Evolutionary conservation across 2,329 filamentous ascomycete species (phyloP).

Genomic region (Herpomyces periplanetae): DNA sequence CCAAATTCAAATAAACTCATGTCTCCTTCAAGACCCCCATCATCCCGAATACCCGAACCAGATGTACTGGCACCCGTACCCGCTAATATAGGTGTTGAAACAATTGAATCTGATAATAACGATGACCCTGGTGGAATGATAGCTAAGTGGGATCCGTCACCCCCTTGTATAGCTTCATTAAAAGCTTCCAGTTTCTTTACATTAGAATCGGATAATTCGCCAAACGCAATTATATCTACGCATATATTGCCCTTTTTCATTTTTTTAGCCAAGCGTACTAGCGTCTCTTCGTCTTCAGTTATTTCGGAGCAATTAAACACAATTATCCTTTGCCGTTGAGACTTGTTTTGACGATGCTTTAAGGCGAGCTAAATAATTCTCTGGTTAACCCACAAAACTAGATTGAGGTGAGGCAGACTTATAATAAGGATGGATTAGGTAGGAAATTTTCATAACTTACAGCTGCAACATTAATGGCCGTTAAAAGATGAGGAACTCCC

Average conservation of each 20-base stretch:
- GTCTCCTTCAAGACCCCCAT: conserved; percentile 8
- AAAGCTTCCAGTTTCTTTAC: conserved; percentile 68
- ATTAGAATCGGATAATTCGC: conserved; percentile 59
- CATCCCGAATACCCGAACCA: conserved; percentile 14
- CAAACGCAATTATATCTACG: conserved; percentile 79
- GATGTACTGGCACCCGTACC: conserved; percentile 26
- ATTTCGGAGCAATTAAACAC: conserved; percentile 84
- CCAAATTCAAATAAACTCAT: conserved; percentile 33
- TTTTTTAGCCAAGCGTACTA: conserved; percentile 66
- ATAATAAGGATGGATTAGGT: conserved; percentile 2
- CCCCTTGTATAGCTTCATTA: conserved; percentile 63
- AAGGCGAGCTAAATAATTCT: conserved; percentile 59
- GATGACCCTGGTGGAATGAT: conserved; percentile 66
- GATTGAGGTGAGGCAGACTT: no score
- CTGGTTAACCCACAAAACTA: no score
- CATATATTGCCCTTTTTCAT: conserved; percentile 94
- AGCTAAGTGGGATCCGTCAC: conserved; percentile 61
- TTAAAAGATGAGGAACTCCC: conserved; percentile 52
- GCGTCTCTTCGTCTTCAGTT: conserved; percentile 49
- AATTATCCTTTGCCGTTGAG: conserved; percentile 78
- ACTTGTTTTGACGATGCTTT: conserved; percentile 92
- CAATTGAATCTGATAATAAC: conserved; percentile 61
- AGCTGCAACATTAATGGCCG: conserved; percentile 69
- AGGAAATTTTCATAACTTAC: conserved; percentile 14
- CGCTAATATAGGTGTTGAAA: conserved; percentile 55